Evolutionary conservation across 768 basidiomycete species (phyloP).

Genomic region (Inosperma sp.): DNA sequence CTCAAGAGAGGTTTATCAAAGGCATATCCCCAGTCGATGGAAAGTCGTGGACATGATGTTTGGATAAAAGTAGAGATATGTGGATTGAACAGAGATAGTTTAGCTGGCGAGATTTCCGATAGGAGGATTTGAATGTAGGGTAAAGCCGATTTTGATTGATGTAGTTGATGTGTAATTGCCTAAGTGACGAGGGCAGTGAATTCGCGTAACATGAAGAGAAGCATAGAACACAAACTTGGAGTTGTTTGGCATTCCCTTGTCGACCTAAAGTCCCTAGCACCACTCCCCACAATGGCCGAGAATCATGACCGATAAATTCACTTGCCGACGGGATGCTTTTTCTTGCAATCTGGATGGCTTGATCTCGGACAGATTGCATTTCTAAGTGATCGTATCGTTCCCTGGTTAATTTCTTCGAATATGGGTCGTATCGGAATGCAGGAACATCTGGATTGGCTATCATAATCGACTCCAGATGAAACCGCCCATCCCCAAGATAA

Average conservation of each 20-base stretch:
- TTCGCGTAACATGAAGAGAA: not conserved
- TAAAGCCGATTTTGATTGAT: constrained; percentile 47
- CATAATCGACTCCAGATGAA: constrained; percentile 98
- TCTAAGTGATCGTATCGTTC: constrained; percentile 87
- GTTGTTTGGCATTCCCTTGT: constrained; percentile 88
- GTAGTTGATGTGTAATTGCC: constrained; percentile 73
- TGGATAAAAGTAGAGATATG: constrained; percentile 90
- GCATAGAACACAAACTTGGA: constrained; percentile 49
- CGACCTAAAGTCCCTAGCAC: constrained; percentile 91
- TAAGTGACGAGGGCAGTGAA: constrained; percentile 22
- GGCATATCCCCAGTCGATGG: constrained; percentile 99
- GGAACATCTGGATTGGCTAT: constrained; percentile 95
- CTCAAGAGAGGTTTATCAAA: constrained; percentile 85
- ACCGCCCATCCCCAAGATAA: constrained; percentile 96
- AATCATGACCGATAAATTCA: constrained; percentile 8
- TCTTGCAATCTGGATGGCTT: constrained; percentile 72
- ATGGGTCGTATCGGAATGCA: constrained; percentile 97
- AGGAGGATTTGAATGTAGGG: constrained; percentile 89
- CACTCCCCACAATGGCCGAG: constrained; percentile 72
- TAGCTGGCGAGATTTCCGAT: constrained; percentile 95
- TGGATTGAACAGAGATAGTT: constrained; percentile 76
- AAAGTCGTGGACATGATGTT: constrained; percentile 93
- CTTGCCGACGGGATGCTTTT: constrained; percentile 47
- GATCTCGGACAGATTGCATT: constrained; percentile 72
- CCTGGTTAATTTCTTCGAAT: constrained; percentile 93